Evolutionary conservation across 345 rosid genomes (phyloP).

Genomic region (Dimocarpus longan): DNA sequence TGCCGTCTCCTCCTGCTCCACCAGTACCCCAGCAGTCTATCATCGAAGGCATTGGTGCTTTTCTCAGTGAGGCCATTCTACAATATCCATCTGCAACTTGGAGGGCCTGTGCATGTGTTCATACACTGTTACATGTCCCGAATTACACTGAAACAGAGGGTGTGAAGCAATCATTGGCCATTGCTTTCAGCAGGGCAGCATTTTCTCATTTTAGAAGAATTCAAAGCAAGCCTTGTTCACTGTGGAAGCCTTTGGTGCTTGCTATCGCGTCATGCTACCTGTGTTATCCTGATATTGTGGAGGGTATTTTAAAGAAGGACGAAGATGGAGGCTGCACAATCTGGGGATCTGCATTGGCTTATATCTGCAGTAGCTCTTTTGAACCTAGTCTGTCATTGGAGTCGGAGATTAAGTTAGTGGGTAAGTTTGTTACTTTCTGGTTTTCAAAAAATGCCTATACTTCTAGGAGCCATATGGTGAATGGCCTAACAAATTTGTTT

Average conservation of each 20-base stretch:
- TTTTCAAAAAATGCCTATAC: background rate
- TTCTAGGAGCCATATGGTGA: background rate
- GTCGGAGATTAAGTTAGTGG: constrained; percentile 67
- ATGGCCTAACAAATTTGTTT: constrained; percentile 11
- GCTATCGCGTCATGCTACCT: constrained; percentile 79
- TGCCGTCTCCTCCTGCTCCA: constrained; percentile 72
- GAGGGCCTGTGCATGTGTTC: constrained; percentile 82
- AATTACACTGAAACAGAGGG: constrained; percentile 60
- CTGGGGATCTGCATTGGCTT: constrained; percentile 73
- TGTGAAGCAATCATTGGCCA: constrained; percentile 53
- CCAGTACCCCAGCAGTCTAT: constrained; percentile 68
- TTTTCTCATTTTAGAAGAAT: constrained; percentile 62
- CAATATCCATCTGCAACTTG: constrained; percentile 77
- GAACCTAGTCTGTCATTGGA: constrained; percentile 44
- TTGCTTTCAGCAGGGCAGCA: constrained; percentile 60
- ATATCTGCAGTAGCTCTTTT: constrained; percentile 40
- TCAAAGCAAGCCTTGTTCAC: constrained; percentile 58
- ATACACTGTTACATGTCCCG: constrained; percentile 67
- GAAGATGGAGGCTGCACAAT: constrained; percentile 54
- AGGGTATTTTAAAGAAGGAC: constrained; percentile 53
- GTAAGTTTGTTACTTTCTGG: constrained; percentile 38
- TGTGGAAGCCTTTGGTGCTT: constrained; percentile 79
- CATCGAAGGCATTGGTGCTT: constrained; percentile 70
- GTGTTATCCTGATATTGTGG: constrained; percentile 56
- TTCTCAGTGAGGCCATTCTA: constrained; percentile 65